Evolutionary conservation across 305 asterid genomes (phyloP), one percentile per base, ranked within the genome.

Genomic region (Fraxinus latifolia): DNA sequence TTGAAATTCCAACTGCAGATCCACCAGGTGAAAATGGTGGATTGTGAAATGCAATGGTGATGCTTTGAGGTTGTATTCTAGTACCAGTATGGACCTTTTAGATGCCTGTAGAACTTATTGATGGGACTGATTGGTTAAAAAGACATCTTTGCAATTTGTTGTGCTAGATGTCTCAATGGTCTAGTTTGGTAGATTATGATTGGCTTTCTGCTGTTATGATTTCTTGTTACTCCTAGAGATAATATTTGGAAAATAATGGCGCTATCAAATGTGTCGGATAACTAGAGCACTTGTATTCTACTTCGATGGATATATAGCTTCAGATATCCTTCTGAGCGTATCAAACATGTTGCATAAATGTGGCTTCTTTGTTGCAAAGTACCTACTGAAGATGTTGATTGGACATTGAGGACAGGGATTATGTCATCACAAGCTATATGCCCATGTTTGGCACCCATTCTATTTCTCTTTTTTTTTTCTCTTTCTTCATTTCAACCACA

Each of bases 351-450:
- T 0, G 1, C 33, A 21, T 62, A 23, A 62, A 62, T 62, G 72
- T 23, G 12, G 33, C 67, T 55, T 55, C 71, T 62, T 21, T 23
- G 32, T 62, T 62, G 31, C 12, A 23, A 21, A 23, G 71, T 23
- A 68, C 74, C 74, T 68, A 15, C 39, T 29, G 75, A 29, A 68
- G 37, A 68, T 65, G 74, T 68, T 68, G 74, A 68, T 14, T 68
- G 42, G 75, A 68, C 11, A 68, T 3, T 15, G 21, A 68, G 21
- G 42, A 68, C 37, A 27, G 12, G 23, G 37, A 68, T 15, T 68
- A 14, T 68, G 14, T 60, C 11, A 7, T 60, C 27, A 2, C 1
- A 15, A 60, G 4, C 15, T 60, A 7, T 60, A 60, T 21, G 29
- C 29, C 29, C 29, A 25, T 25, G 29, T 25, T 25, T 25, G 29